These are phyloP conservation scores for Closterium sp. DNA, from an alignment of 139 green algal genomes.

Conservation along the genomic window DNA sequence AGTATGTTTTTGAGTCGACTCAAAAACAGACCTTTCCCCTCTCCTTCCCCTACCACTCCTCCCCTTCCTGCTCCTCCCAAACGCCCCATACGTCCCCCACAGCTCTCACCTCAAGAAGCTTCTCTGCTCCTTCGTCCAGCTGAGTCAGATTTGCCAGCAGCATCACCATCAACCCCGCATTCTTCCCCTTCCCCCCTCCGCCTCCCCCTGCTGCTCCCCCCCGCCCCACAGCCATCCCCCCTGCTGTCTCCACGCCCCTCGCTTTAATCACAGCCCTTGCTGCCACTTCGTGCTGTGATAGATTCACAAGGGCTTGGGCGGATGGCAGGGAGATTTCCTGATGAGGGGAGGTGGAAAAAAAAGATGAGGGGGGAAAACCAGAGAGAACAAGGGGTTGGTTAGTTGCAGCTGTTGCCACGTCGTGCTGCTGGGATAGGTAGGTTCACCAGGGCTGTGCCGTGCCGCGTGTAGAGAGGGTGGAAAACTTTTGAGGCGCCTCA, in stretches of 20 bases:
- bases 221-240: neutral
- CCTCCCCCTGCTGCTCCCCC: neutral
- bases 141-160: conserved; percentile 77
- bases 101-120: conserved; percentile 63
- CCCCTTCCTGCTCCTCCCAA: too few species aligned
- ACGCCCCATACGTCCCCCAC: too few species aligned
- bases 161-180: conserved; percentile 56
- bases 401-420: neutral
- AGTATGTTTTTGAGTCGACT: too few species aligned
- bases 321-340: conserved; percentile 48
- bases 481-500: too few species aligned
- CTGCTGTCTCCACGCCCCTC: neutral
- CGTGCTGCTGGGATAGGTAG: too few species aligned
- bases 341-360: neutral
- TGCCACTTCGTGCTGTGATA: conserved; percentile 60
- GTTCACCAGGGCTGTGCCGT: too few species aligned
- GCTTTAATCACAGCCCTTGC: conserved; percentile 42
- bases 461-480: too few species aligned
- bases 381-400: neutral
- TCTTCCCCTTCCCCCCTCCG: neutral
- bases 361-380: neutral
- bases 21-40: too few species aligned
- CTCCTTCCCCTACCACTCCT: too few species aligned
- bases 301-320: conserved; percentile 69
- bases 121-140: conserved; percentile 57